Evolutionary conservation across 352 stramenopile genomes (phyloP).

Genomic region (Pythium rishiriense): DNA sequence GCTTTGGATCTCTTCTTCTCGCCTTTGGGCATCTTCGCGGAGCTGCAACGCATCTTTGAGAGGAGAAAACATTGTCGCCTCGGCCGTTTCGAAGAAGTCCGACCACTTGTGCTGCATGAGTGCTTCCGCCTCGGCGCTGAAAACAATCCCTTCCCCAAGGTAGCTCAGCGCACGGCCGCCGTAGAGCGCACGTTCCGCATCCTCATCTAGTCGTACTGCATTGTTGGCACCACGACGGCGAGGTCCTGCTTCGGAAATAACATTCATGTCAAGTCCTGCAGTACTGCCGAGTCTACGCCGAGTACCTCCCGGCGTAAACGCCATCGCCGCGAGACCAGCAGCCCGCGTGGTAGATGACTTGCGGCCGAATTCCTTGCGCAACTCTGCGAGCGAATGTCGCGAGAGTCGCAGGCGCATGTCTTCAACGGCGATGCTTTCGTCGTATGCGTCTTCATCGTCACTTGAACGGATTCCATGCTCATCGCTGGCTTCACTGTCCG

Average conservation of each 20-base stretch:
- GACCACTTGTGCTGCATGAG: constrained; percentile 59
- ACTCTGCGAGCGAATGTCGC: neutral
- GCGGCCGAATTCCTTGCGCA: constrained; percentile 13
- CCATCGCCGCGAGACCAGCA: constrained; percentile 6
- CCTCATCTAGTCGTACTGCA: constrained; percentile 32
- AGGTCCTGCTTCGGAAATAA: neutral
- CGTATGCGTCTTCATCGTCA: constrained; percentile 23
- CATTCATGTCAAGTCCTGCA: neutral
- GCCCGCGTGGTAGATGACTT: constrained; percentile 3
- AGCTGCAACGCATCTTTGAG: constrained; percentile 47
- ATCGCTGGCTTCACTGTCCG: constrained; percentile 38
- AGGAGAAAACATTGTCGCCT: constrained; percentile 54
- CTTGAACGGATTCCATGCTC: constrained; percentile 17
- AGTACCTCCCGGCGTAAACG: neutral
- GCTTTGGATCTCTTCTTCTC: constrained; percentile 50
- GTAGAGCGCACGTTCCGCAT: constrained; percentile 45
- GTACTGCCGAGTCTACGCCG: neutral
- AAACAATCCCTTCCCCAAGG: constrained; percentile 50
- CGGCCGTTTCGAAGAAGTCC: constrained; percentile 55
- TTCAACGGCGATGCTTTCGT: constrained; percentile 21
- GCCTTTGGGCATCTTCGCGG: constrained; percentile 42
- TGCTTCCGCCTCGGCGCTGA: constrained; percentile 48
- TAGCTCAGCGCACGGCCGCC: constrained; percentile 30
- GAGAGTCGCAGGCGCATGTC: constrained; percentile 23
- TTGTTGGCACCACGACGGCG: neutral